Evolutionary conservation across 202 grass and related monocot genomes (phyloP), one percentile per base, ranked within the genome.

Genomic region (Schoenoplectus triqueter): DNA sequence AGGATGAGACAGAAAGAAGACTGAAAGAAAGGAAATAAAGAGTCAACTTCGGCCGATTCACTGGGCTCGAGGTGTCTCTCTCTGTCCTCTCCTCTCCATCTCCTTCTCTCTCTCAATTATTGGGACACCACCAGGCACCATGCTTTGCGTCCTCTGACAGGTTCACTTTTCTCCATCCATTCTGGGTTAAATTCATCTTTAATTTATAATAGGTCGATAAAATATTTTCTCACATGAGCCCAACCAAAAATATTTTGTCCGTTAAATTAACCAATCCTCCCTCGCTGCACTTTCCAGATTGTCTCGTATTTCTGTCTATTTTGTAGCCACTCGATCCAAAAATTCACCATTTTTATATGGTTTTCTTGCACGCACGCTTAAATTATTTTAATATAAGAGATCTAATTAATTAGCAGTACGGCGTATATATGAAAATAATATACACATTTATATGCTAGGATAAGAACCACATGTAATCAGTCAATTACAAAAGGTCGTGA

Each of bases 21-120:
- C 83, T 86, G 90, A 92, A 91, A 92, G 85, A 92, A 91, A 88
- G 90, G 82, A 87, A 95, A 92, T 86, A 88, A 89, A 83, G 90
- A 91, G 90, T 95, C 93, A 95, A 95, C 93, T 92, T 89, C 87
- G 85, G 93, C 86, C 59, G 85, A 71, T 88, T 91, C 93, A 95
- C 91, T 89, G 93, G 93, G 93, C 93, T 95, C 93, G 93, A 95
- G 93, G 85, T 78, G 18, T 64, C 51, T 48, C 73, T 83, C 63
- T 31, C 31, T 64, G 49, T 75, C 10, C 10, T n/a, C 55, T 6
- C 60, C 50, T 48, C 41, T 84, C 51, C 11, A 49, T 62, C 45
- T 55, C 19, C 19, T 15, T 31, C 44, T 66, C 69, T 84, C 66
- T 85, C 41, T 64, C 73, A 77, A 66, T 86, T 75, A 77, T 86